Conservation (phyloP, 331 rosid genomes). For the Acacia pycnantha region DNA sequence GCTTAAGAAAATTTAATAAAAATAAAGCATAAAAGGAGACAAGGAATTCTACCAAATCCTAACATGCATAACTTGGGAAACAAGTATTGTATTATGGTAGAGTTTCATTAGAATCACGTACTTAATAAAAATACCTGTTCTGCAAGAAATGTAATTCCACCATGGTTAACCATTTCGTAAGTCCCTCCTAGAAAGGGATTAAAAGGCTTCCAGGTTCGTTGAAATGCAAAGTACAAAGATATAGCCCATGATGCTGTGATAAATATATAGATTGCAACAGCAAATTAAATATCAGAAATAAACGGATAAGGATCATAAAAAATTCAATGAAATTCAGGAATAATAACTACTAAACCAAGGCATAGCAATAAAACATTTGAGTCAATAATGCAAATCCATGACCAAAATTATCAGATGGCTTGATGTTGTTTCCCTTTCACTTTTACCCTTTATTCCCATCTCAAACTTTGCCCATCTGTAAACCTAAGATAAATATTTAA, state of each 20-base stretch:
- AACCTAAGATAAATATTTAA: background rate
- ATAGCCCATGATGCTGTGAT: conserved; percentile 89
- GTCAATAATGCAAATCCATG: background rate
- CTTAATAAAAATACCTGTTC: conserved; percentile 64
- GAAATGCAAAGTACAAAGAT: conserved; percentile 87
- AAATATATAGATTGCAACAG: background rate
- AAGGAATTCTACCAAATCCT: background rate
- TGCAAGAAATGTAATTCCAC: conserved; percentile 69
- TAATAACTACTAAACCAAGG: background rate
- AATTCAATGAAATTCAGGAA: background rate
- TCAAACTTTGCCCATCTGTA: background rate
- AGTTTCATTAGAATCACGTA: background rate
- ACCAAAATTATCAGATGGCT: background rate
- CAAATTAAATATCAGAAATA: background rate
- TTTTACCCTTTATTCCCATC: background rate
- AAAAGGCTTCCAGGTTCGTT: conserved; percentile 98
- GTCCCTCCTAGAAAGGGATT: conserved; percentile 99
- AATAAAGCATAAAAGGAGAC: background rate
- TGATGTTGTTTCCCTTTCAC: background rate
- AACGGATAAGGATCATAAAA: background rate
- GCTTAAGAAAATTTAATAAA: no score
- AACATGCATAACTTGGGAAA: background rate
- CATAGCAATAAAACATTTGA: background rate
- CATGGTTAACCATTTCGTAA: conserved; percentile 83
- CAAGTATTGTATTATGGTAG: background rate